Conservation (phyloP, 2,329 filamentous ascomycete species). For the Ophiostoma novo-ulmi region DNA sequence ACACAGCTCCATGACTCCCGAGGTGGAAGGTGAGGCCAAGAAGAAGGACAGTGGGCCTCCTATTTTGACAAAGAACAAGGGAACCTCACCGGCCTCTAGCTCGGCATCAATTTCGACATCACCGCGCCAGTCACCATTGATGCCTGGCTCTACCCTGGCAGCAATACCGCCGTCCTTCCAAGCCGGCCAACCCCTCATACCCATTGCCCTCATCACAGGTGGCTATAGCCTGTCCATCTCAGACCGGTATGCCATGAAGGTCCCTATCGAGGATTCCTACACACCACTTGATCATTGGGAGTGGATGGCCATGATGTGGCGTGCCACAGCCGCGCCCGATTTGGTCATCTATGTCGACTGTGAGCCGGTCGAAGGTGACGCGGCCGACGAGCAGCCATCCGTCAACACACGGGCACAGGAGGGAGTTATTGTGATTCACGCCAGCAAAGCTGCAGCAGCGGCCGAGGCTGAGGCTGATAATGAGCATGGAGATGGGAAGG, state of each 20-base stretch:
- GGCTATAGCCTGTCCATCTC: constrained; percentile 76
- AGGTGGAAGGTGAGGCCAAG: background rate
- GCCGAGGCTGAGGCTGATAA: background rate
- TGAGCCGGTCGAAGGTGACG: background rate
- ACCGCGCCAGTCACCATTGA: background rate
- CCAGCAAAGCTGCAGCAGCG: constrained; percentile 32
- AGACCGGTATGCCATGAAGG: constrained; percentile 66
- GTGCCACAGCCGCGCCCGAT: constrained; percentile 77
- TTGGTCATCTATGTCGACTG: constrained; percentile 57
- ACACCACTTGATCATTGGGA: constrained; percentile 89
- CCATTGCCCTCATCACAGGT: constrained; percentile 69
- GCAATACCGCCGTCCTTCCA: background rate
- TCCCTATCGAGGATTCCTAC: constrained; percentile 73
- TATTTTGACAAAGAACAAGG: background rate
- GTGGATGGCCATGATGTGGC: constrained; percentile 94
- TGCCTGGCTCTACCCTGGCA: background rate
- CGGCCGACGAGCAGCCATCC: constrained; percentile 11
- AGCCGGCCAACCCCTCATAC: background rate
- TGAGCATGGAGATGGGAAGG: background rate
- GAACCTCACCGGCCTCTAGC: background rate
- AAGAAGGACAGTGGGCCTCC: background rate
- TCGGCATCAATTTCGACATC: background rate
- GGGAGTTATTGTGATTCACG: constrained; percentile 50
- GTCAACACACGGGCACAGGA: constrained; percentile 41
- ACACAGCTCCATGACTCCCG: background rate